Base-by-base conservation (phyloP, 2,329 filamentous ascomycete species). In the Fonsecaea monophora region DNA sequence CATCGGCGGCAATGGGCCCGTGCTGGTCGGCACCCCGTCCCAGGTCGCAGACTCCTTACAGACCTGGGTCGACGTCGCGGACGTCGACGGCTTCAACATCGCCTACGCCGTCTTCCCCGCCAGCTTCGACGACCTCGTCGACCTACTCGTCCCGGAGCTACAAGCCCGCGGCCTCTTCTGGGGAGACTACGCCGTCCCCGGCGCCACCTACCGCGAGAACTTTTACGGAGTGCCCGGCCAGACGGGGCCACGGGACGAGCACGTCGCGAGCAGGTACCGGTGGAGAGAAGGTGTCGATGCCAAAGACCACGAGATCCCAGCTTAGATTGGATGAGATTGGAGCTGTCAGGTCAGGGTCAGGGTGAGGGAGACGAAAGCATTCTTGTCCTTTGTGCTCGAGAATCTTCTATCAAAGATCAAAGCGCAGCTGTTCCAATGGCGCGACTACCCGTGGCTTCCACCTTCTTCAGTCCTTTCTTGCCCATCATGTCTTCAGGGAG, bases 31-130 rank as follows among this genome's bases (percentile, higher is more conserved):
- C 0, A 90, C 88, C 0, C 80, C 89, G 0, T 76, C 82, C 15
- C 85, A 87, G 70, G 88, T 92, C 0, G 90, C 87, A 0, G 89
- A 92, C 73, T 82, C 84, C 42, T 81, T 92, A 60, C 87, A 92
- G 77, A 77, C 80, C 0, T 92, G 89, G 89, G 81, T 91, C 0
- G 74, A 80, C 4, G 88, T 90, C 74, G 89, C 87, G 0, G 90
- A 90, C 70, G 84, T 92, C 0, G 90, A 92, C 74, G 90, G 90
- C 0, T 92, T 92, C 77, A 92, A 92, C 70, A 65, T 84, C 25
- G 86, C 86, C 1, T 90, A 91, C 69, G 86, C 87, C 0, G 78
- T 90, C n/a, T 88, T 89, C 72, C 89, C 89, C 0, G 84, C 86
- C 64, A 88, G 87, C 0, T 91, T 91, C 77, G 85, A 87, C 66